Evolutionary conservation across 176 grass and related monocot genomes (phyloP).

Genomic region (Phragmites australis): DNA sequence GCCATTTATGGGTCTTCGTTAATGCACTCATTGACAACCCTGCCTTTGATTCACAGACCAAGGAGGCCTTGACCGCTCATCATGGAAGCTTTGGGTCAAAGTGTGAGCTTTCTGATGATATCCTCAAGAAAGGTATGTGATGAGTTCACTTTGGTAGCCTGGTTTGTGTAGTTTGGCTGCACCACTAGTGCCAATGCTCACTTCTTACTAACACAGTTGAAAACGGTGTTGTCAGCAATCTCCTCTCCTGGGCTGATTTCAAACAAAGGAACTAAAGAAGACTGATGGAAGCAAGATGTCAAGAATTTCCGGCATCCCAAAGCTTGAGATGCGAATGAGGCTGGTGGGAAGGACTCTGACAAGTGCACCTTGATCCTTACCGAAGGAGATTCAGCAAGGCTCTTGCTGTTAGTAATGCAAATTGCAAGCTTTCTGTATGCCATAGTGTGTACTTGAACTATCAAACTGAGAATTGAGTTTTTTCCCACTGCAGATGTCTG

Average conservation of each 20-base stretch:
- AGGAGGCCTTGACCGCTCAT: conserved; percentile 90
- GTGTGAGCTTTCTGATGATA: conserved; percentile 58
- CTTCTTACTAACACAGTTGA: conserved; percentile 55
- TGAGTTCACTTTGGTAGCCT: background rate
- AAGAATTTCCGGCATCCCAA: conserved; percentile 70
- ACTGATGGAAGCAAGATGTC: conserved; percentile 80
- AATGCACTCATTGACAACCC: conserved; percentile 89
- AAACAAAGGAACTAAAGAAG: conserved; percentile 88
- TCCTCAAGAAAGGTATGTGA: conserved; percentile 71
- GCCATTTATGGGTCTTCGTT: conserved; percentile 92
- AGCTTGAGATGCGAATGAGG: conserved; percentile 94
- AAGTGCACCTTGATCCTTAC: conserved; percentile 90
- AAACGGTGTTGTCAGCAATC: conserved; percentile 55
- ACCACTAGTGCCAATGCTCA: background rate
- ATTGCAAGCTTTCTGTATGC: background rate
- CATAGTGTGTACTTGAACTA: background rate
- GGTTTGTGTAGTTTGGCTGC: background rate
- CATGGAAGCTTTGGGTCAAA: conserved; percentile 81
- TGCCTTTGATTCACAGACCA: conserved; percentile 95
- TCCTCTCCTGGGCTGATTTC: conserved; percentile 87
- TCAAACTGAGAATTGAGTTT: background rate
- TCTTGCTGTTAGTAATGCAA: conserved; percentile 64
- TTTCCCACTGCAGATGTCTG: conserved; percentile 71
- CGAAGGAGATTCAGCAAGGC: conserved; percentile 97
- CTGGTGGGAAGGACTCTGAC: conserved; percentile 70